phyloP scores from a whole-genome alignment of 148 eudicot genomes.

The Rhododendron ovatum region DNA sequence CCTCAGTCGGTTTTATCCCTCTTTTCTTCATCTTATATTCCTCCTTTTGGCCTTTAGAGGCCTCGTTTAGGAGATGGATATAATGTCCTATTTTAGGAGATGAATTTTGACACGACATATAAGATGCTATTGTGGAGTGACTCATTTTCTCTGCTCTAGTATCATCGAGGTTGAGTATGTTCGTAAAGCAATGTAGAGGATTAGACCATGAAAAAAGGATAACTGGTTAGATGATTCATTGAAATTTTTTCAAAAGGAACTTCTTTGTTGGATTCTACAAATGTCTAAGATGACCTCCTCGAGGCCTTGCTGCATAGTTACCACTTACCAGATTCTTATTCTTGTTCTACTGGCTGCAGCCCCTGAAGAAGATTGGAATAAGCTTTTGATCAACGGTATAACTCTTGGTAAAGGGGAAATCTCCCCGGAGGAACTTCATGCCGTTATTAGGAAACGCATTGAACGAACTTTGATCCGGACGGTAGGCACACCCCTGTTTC shows the following conservation, averaged over 20 bases:
- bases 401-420: constrained; percentile 77
- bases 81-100: neutral
- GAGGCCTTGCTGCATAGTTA: neutral
- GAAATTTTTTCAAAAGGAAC: neutral
- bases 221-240: neutral
- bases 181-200: neutral
- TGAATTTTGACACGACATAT: neutral
- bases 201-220: neutral
- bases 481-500: constrained; percentile 30
- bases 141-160: neutral
- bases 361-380: constrained; percentile 82
- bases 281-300: neutral
- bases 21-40: neutral
- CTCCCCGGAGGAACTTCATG: constrained; percentile 61
- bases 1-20: neutral
- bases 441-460: constrained; percentile 78
- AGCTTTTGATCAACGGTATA: constrained; percentile 59
- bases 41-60: neutral
- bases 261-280: neutral
- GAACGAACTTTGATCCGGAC: constrained; percentile 88
- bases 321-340: neutral
- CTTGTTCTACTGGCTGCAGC: constrained; percentile 39
- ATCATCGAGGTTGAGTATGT: neutral
- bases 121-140: neutral
- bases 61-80: neutral